Percentiles rank a stretch among this genome's conserved stretches.
These are phyloP conservation scores for Cordyceps cicadae DNA, from an alignment of 2,329 filamentous ascomycete species.

Conservation along the genomic window DNA sequence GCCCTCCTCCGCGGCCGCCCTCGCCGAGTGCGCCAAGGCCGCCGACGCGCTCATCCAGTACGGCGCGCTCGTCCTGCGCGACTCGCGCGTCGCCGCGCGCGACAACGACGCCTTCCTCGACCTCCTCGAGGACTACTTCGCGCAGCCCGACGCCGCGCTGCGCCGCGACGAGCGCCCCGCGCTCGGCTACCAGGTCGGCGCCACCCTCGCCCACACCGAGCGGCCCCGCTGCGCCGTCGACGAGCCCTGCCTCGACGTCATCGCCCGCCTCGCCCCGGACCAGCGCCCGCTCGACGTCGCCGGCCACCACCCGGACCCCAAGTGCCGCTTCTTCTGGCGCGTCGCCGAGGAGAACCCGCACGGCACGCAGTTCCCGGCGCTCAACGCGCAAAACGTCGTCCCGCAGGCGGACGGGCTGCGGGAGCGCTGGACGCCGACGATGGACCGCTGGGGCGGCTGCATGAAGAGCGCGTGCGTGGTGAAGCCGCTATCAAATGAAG, in stretches of 20 bases:
- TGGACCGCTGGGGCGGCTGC: conserved; percentile 50
- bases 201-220: conserved; percentile 55
- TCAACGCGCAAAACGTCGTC: conserved; percentile 48
- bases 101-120: conserved; percentile 52
- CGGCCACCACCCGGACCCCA: conserved; percentile 50
- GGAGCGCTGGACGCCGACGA: conserved; percentile 43
- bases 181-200: conserved; percentile 52
- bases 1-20: conserved; percentile 33
- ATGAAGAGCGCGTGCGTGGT: conserved; percentile 50
- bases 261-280: conserved; percentile 42
- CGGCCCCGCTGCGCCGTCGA: conserved; percentile 56
- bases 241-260: conserved; percentile 51
- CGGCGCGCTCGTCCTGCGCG: conserved; percentile 52
- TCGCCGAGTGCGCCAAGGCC: conserved; percentile 44
- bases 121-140: conserved; percentile 57
- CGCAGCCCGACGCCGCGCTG: conserved; percentile 41
- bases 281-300: conserved; percentile 51
- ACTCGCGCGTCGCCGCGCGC: conserved; percentile 46
- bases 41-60: conserved; percentile 51
- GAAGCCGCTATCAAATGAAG: too few relatives aligned
- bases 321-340: conserved; percentile 56
- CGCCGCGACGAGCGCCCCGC: conserved; percentile 47
- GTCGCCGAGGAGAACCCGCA: conserved; percentile 48
- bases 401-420: conserved; percentile 41
- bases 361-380: conserved; percentile 43